Evolutionary conservation across 306 rosid genomes (phyloP), one percentile per base, ranked within the genome.

Genomic region (Quercus variabilis): DNA sequence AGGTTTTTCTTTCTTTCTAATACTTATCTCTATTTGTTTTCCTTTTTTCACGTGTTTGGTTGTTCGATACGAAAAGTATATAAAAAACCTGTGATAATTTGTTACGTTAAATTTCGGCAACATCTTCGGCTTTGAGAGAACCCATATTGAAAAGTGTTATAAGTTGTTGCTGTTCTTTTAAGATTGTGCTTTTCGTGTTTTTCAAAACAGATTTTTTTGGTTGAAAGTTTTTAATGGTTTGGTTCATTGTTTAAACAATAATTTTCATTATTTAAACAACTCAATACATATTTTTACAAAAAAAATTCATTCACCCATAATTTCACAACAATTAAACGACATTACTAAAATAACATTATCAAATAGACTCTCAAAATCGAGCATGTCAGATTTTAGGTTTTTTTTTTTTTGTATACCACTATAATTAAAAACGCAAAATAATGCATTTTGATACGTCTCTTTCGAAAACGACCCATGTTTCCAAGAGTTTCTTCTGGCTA

Each of bases 1-100:
- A 91, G 95, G 98, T 91, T 33, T 67, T 67, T 6, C 9, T 9
- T 15, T 41, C 38, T 4, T 62, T 26, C 33, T 25, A 5, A 13
- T 21, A 3, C 46, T 41, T 41, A 10, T 28, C 17, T 33, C 18
- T 69, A 0, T 4, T 65, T 4, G 3, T 17, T 67, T 72, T 73
- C 8, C 23, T 31, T 55, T 30, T 3, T 35, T 11, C 25, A 43
- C 18, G 4, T 56, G 41, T 62, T 63, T 77, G 65, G n/a, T 20
- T n/a, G 15, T 65, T 41, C 46, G 0, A 41, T 41, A 41, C 46
- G 3, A 41, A 41, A 8, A 41, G 0, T 8, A 38, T 0, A 38
- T 38, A 7, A 41, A 41, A 41, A 2, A 41, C 46, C 12, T 8
- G 46, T 41, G 11, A 41, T 41, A 41, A 41, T 12, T 41, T 8